A percentile compares a stretch with the other conserved stretches of the same genome.
phyloP scores from a whole-genome alignment of 306 rosid genomes.

The Rosa multiflora region DNA sequence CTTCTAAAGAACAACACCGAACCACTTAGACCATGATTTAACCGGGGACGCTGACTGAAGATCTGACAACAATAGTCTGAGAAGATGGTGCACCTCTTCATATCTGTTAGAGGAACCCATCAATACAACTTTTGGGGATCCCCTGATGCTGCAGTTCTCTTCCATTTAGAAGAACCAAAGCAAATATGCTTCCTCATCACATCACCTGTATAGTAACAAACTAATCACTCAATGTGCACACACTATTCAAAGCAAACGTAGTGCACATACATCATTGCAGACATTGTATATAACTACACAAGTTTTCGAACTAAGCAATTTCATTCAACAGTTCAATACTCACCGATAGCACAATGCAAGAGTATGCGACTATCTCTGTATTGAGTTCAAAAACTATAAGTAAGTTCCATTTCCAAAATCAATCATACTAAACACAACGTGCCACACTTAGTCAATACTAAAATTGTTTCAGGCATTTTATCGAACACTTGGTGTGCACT shows the following conservation, averaged over 20 bases:
- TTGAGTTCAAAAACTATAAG: background rate
- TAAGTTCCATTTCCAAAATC: background rate
- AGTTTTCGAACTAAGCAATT: background rate
- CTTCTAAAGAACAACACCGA: conserved; percentile 26
- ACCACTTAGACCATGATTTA: conserved; percentile 17
- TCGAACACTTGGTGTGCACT: background rate
- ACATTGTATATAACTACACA: background rate
- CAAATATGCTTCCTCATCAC: conserved; percentile 31
- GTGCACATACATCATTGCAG: background rate
- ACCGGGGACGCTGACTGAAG: conserved; percentile 14
- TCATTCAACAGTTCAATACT: background rate
- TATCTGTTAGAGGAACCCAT: conserved; percentile 51
- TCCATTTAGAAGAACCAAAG: conserved; percentile 23
- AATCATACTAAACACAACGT: background rate
- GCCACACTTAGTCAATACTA: background rate
- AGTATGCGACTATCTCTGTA: background rate
- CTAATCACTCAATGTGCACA: background rate
- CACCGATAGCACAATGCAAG: background rate
- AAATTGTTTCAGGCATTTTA: background rate
- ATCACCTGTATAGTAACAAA: conserved; percentile 30
- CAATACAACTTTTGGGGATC: conserved; percentile 20
- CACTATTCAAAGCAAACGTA: background rate
- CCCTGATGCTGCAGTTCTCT: conserved; percentile 18
- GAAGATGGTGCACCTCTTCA: conserved; percentile 51
- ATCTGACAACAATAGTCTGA: conserved; percentile 24